Evolutionary conservation across 2,329 filamentous ascomycete genomes (phyloP), one percentile per base, ranked within the genome.

Genomic region (Fusarium phyllophilum): DNA sequence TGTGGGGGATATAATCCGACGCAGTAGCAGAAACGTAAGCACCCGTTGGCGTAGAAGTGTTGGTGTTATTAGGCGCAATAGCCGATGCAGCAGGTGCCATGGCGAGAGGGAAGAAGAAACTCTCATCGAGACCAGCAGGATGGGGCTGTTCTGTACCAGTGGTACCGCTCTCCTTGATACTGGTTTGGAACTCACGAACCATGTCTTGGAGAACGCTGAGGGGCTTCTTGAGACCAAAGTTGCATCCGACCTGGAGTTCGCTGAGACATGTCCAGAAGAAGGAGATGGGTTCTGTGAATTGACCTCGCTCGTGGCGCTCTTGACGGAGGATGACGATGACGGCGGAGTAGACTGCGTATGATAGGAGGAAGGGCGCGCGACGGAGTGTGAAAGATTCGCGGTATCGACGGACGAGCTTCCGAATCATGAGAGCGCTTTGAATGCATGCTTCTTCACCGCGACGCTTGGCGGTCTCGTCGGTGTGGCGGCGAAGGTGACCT

Each of bases 291-390:
- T 82, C 79, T 3, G 69, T 79, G 39, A 80, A 81, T 44, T 78
- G 73, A 18, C 77, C 79, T 22, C 79, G 73, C 31, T 80, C 77
- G 18, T 78, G 72, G 18, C 77, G 75, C 49, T 81, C 79, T 34
- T 80, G 80, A 20, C 75, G 78, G 3, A 81, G 78, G 24, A 81
- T 80, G 31, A 79, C 79, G 20, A 79, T 77, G 13, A 79, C 79
- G 7, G 79, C 79, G 1, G 79, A 81, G 74, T 85, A 85, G 5
- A 84, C 77, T 15, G 83, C 82, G 57, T 85, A 85, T 29, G 81
- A 82, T 9, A 85, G 77, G 9, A 85, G 65, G 73, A 85, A 85
- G 5, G 82, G 82, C 0, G 83, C 83, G 5, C 81, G 79, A 3
- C 82, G 79, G 0, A 86, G 77, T 2, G 81, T 83, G 45, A 85